phyloP scores from a whole-genome alignment of 1,284 basidiomycete genomes.

The Ceratobasidium sp. region DNA sequence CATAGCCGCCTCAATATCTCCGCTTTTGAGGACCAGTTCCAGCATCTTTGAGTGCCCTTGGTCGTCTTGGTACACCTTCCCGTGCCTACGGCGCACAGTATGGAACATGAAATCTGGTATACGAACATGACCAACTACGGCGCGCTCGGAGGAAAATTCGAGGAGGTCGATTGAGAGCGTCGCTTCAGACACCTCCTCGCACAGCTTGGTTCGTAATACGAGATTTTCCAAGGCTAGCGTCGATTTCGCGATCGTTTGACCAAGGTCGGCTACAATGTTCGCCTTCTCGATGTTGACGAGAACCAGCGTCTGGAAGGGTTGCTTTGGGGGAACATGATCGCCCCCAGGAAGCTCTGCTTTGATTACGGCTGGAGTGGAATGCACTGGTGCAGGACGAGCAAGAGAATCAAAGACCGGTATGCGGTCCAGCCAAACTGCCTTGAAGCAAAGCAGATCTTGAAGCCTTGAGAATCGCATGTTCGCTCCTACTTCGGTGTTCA shows the following conservation, averaged over 20 bases:
- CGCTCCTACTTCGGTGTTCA: conserved; percentile 81
- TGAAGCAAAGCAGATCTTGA: conserved; percentile 88
- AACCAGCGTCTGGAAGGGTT: conserved; percentile 67
- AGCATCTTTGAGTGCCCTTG: conserved; percentile 63
- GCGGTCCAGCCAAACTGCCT: conserved; percentile 88
- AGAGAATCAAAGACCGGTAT: conserved; percentile 76
- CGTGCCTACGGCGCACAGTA: conserved; percentile 66
- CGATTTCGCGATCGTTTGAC: conserved; percentile 71
- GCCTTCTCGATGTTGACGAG: conserved; percentile 77
- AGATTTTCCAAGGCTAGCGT: conserved; percentile 71
- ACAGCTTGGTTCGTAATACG: conserved; percentile 69
- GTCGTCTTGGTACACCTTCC: conserved; percentile 10
- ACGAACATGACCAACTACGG: conserved; percentile 74
- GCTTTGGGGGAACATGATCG: conserved; percentile 51
- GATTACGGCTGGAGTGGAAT: conserved; percentile 30
- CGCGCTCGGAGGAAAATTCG: conserved; percentile 72
- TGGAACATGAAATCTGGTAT: conserved; percentile 81
- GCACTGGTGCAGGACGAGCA: conserved; percentile 34
- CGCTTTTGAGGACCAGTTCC: conserved; percentile 79
- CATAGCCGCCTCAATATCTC: conserved; percentile 71
- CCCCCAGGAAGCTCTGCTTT: conserved; percentile 45
- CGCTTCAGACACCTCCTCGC: conserved; percentile 66
- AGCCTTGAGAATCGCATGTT: conserved; percentile 79
- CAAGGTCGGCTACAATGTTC: conserved; percentile 78
- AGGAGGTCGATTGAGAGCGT: conserved; percentile 74